A percentile compares a stretch with the other conserved stretches of the same genome.
Evolutionary conservation across 148 eudicot species (phyloP).

Genomic region (Camellia granthamiana): DNA sequence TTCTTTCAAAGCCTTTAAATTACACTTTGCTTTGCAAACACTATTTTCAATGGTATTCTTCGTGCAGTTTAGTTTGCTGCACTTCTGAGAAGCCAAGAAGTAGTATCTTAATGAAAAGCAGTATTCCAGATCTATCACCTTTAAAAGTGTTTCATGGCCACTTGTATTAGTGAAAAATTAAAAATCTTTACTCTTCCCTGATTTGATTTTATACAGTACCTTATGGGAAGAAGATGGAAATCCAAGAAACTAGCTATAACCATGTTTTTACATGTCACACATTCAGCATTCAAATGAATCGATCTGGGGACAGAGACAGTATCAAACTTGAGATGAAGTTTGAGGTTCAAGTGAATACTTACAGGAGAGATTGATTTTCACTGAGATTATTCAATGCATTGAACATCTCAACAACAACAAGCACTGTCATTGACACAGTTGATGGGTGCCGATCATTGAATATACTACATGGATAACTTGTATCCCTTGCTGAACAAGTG

Average conservation of each 20-base stretch:
- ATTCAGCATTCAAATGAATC: neutral
- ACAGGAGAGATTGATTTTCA: slow-evolving; percentile 96
- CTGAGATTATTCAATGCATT: slow-evolving; percentile 97
- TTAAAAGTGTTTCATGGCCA: slow-evolving; percentile 7
- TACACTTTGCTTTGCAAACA: neutral
- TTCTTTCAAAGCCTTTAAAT: neutral
- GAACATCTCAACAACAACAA: slow-evolving; percentile 99
- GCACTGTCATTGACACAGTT: slow-evolving; percentile 98
- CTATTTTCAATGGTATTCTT: neutral
- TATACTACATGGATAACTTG: slow-evolving; percentile 73
- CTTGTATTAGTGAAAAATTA: neutral
- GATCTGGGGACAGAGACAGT: neutral
- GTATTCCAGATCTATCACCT: neutral
- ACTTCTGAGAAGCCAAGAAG: neutral
- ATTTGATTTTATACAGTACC: neutral
- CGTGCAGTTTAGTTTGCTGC: neutral
- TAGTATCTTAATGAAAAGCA: neutral
- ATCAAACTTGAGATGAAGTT: neutral
- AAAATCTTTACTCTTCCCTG: too few species aligned
- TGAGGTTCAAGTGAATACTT: slow-evolving; percentile 36
- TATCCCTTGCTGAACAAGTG: slow-evolving; percentile 79
- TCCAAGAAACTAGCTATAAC: neutral
- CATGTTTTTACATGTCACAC: neutral
- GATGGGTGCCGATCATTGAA: slow-evolving; percentile 96
- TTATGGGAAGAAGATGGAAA: neutral